phyloP scores from a whole-genome alignment of 805 yeast genomes.

The Kazachstania psychrophila region DNA sequence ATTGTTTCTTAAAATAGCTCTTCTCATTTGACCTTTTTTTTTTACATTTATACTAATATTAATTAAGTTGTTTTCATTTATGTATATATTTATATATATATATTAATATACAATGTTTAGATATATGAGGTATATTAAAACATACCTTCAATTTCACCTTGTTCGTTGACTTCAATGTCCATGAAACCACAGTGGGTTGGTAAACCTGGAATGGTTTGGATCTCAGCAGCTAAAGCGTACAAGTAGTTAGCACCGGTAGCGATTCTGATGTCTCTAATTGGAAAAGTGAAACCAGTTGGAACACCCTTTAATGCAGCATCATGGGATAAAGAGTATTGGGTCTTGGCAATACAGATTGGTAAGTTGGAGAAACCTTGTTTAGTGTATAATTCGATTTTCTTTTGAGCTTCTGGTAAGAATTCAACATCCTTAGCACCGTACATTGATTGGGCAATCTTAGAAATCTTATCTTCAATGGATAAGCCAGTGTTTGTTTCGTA shows the following conservation, averaged over 20 bases:
- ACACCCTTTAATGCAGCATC: constrained; percentile 91
- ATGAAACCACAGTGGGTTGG: constrained; percentile 94
- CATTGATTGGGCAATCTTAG: constrained; percentile 74
- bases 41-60: too few relatives aligned
- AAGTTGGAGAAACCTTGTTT: constrained; percentile 81
- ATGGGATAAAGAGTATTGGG: constrained; percentile 92
- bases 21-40: too few relatives aligned
- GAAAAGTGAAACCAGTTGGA: constrained; percentile 88
- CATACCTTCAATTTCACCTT: constrained; percentile 90
- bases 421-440: constrained; percentile 87
- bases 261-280: constrained; percentile 88
- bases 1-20: too few relatives aligned
- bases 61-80: too few relatives aligned
- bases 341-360: constrained; percentile 95
- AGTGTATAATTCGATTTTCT: constrained; percentile 73
- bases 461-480: constrained; percentile 71
- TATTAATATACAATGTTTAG: too few relatives aligned
- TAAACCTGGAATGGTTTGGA: constrained; percentile 94
- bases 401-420: constrained; percentile 69
- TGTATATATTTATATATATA: too few relatives aligned
- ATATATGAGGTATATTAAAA: constrained; percentile 53
- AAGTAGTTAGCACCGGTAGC: constrained; percentile 95
- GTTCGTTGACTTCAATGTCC: constrained; percentile 86
- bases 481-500: constrained; percentile 45
- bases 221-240: constrained; percentile 93